Conservation (phyloP, 108 stramenopile genomes). For the Epithemia pelagica region DNA sequence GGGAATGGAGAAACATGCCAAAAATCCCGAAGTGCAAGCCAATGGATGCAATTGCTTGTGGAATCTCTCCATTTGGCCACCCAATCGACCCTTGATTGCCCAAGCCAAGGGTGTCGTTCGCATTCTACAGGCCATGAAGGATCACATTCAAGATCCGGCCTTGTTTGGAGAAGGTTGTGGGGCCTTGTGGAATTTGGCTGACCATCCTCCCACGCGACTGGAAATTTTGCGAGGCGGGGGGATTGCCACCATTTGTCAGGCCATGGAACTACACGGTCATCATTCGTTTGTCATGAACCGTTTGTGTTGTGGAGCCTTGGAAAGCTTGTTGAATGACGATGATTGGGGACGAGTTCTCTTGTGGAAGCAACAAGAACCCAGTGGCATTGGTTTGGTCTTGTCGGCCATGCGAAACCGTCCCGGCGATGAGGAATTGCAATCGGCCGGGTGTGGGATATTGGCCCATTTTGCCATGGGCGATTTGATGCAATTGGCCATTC, state of each 20-base stretch:
- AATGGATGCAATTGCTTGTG: background rate
- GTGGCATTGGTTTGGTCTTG: background rate
- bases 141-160: background rate
- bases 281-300: background rate
- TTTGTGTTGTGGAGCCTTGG: background rate
- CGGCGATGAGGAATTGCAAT: background rate
- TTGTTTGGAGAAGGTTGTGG: background rate
- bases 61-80: background rate
- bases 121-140: background rate
- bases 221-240: background rate
- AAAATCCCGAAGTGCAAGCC: background rate
- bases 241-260: background rate
- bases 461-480: background rate
- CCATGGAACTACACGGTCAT: background rate
- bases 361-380: background rate
- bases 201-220: background rate
- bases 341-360: background rate
- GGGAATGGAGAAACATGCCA: background rate
- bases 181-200: background rate
- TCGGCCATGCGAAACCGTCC: background rate
- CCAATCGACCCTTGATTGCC: background rate
- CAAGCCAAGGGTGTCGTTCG: background rate
- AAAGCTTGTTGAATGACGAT: background rate
- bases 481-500: background rate
- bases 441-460: background rate